Evolutionary conservation across 371 early-diverging fungal genomes (phyloP), one percentile per base, ranked within the genome.

Genomic region (Rhizomucor pusillus): DNA sequence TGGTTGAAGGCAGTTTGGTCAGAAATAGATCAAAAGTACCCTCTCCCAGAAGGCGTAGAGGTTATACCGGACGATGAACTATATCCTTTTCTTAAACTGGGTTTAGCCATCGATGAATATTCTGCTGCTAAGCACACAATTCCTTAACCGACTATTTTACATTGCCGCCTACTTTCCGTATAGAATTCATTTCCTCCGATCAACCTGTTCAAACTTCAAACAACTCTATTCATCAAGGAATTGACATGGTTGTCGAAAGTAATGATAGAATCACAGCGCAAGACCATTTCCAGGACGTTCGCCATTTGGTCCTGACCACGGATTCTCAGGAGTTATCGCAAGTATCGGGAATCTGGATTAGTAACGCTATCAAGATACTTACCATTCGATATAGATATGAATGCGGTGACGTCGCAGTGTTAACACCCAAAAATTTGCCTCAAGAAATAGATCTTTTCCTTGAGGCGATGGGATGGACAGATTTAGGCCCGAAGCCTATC

Each of bases 211-310:
- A 16, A 10, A 7, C 39, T 14, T 6, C 40, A 7, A 35, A 13
- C 69, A 14, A 57, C 62, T 35, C 29, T n/a, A 24, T 39, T 7
- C 41, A 62, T 5, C 65, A 60, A 14, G 63, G 66, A 47, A 75
- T 77, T 39, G 37, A 71, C 47, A 65, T 78, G 7, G 58, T 56
- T 1, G 54, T 89, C 5, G 59, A 71, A 19, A 50, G 67, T 18
- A 87, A 82, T 44, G 60, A 79, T 39, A 71, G 97, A 11, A 78
- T 96, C 41, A 94, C 97, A 1, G 65, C 88, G 3, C 36, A 48
- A 2, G 83, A 84, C 33, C 97, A 97, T 59, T 92, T 92, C 57
- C 97, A 96, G 68, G 97, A 96, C 62, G 91, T 93, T 3, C 81
- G 95, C 7, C 91, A 89, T 51, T 48, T 97, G 12, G 80, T 69